A percentile compares a stretch with the other conserved stretches of the same genome.
phyloP scores from a whole-genome alignment of 148 eudicot species.

The Arbutus unedo region DNA sequence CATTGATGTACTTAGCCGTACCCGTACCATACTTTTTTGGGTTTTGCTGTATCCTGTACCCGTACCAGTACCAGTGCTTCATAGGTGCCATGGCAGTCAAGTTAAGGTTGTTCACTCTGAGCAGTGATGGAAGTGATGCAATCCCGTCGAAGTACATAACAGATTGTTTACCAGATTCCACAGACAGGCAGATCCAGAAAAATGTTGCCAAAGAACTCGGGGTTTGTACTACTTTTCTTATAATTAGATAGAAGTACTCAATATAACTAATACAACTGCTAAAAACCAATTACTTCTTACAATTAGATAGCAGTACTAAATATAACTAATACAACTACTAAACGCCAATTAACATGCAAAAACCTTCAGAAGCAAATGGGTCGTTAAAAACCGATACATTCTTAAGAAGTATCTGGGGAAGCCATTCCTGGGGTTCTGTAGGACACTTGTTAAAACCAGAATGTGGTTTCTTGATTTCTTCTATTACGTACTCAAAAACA shows the following conservation, averaged over 20 bases:
- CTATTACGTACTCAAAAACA: neutral
- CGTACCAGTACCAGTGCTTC: too few species aligned
- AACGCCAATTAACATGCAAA: neutral
- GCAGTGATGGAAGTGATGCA: neutral
- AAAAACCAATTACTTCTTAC: neutral
- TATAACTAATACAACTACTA: neutral
- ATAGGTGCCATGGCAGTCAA: neutral
- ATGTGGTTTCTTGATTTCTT: neutral
- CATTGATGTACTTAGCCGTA: too few species aligned
- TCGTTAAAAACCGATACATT: neutral
- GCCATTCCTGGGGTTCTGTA: neutral
- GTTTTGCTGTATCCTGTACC: too few species aligned
- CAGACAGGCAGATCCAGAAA: neutral
- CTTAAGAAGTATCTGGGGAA: too few species aligned
- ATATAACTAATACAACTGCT: neutral
- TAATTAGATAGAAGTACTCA: neutral
- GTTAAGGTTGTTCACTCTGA: neutral
- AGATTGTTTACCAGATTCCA: neutral
- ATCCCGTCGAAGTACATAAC: neutral
- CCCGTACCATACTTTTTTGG: too few species aligned
- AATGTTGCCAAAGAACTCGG: neutral
- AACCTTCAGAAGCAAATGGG: neutral
- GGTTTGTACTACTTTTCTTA: neutral
- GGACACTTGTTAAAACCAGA: neutral
- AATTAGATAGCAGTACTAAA: neutral